phyloP scores from a whole-genome alignment of 345 rosid genomes.

The Excoecaria cochinchinensis region DNA sequence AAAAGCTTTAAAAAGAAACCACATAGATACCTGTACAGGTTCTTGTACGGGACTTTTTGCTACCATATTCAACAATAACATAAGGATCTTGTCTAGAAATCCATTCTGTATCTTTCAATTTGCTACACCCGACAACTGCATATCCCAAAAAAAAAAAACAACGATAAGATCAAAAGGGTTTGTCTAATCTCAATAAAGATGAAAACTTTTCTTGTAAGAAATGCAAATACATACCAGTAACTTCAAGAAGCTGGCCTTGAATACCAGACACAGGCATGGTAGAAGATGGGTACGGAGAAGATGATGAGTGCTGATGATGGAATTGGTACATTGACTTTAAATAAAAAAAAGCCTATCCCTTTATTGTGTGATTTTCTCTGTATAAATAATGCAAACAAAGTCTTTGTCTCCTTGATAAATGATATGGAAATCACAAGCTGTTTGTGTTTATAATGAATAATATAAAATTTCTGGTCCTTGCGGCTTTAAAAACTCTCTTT shows the following conservation, averaged over 20 bases:
- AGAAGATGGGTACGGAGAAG: not conserved
- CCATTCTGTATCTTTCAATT: slow-evolving; percentile 41
- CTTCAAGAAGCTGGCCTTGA: slow-evolving; percentile 77
- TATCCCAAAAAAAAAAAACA: not conserved
- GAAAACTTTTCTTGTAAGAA: not conserved
- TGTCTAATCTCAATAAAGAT: not conserved
- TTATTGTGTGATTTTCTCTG: not conserved
- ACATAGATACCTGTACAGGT: slow-evolving; percentile 27
- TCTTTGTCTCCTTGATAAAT: not conserved
- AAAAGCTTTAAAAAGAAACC: not conserved
- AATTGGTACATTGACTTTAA: not conserved
- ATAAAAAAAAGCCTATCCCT: not conserved
- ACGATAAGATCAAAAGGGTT: not conserved
- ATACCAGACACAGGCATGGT: slow-evolving; percentile 46
- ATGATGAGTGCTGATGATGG: not conserved
- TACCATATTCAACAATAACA: slow-evolving; percentile 34
- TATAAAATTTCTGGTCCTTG: not conserved
- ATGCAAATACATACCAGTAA: slow-evolving; percentile 49
- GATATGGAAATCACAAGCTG: too few species aligned
- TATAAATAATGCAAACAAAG: not conserved
- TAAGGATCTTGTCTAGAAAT: slow-evolving; percentile 37
- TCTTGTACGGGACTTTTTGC: slow-evolving; percentile 30
- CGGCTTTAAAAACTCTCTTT: not conserved
- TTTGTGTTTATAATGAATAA: not conserved
- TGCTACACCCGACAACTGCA: slow-evolving; percentile 31